Base-by-base conservation (phyloP, 1,284 basidiomycete species). In the Sporisorium reilianum region DNA sequence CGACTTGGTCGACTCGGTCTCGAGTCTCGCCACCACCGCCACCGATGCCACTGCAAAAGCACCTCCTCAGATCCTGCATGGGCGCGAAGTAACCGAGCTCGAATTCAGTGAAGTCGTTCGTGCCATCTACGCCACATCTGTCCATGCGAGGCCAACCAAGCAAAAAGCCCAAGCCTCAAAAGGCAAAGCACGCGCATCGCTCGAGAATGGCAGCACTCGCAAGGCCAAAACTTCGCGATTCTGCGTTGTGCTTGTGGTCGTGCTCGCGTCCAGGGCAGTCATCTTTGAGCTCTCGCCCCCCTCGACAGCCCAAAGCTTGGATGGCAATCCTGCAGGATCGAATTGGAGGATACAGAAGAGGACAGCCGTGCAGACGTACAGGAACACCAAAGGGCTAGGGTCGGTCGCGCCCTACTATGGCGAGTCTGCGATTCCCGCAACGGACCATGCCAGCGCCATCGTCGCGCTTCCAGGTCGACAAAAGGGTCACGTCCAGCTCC, bases 31-130 rank as follows among this genome's bases (percentile, higher is more conserved):
- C 0, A 69, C 67, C 12, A 64, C 61, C 1, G 57, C 61, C 9
- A 70, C 67, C 2, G 44, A 60, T 25, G 62, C 64, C 14, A 68
- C 70, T 8, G 52, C 58, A 4, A 69, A 61, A 23, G 48, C 48
- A 32, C 49, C 23, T 7, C 49, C 54, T 5, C 57, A 58, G 40
- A 56, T 61, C 14, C 9, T 70, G 23, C 67, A 41, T 34, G 77
- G 77, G 0, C 57, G 75, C 9, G 71, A 76, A 46, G 79, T 82
- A 12, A 73, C 75, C 8, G 79, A 82, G 46, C 75, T 82, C 28
- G 80, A 82, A 44, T 82, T 82, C 54, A 68, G 73, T 45, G 73
- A 80, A 45, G 60, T 64, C 2, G 79, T 82, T 4, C 68, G 71
- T 22, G 75, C 75, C 8, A 54, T 82, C 34, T 64, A 67, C 32